Conservation (phyloP, 768 basidiomycete genomes). For the Collybia nuda region DNA sequence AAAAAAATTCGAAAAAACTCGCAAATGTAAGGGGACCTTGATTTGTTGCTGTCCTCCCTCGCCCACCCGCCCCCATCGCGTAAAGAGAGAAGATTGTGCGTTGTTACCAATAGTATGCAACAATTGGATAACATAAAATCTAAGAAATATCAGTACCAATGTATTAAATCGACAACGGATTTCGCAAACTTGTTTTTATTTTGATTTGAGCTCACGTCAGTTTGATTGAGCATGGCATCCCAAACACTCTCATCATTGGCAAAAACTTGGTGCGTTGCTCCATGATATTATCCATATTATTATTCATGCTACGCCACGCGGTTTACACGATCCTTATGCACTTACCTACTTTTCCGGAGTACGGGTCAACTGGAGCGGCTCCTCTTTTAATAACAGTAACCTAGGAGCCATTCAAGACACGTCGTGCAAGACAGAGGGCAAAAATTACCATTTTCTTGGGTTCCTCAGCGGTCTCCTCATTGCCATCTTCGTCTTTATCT, state of each 20-base stretch:
- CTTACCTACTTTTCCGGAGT: slow-evolving; percentile 45
- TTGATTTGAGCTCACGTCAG: slow-evolving; percentile 43
- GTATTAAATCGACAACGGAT: background rate
- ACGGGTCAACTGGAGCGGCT: slow-evolving; percentile 54
- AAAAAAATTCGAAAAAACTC: background rate
- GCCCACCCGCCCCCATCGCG: slow-evolving; percentile 65
- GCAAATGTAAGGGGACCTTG: slow-evolving; percentile 35
- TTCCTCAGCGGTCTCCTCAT: slow-evolving; percentile 18
- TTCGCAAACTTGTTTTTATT: slow-evolving; percentile 56
- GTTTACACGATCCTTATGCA: slow-evolving; percentile 12
- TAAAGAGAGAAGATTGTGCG: slow-evolving; percentile 37
- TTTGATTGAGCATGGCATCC: slow-evolving; percentile 67
- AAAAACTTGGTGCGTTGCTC: slow-evolving; percentile 55
- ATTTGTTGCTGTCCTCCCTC: slow-evolving; percentile 48
- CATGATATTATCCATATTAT: background rate
- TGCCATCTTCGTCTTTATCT: slow-evolving; percentile 14
- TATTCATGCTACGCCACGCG: background rate
- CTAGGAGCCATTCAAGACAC: slow-evolving; percentile 11
- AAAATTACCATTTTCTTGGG: slow-evolving; percentile 46
- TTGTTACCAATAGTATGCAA: slow-evolving; percentile 46
- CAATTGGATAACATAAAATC: slow-evolving; percentile 61
- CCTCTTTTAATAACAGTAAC: slow-evolving; percentile 49
- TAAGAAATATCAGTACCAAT: slow-evolving; percentile 15
- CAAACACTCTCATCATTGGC: slow-evolving; percentile 38
- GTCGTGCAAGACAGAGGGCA: background rate